A percentile compares a stretch with the other conserved stretches of the same genome.
Conservation (phyloP, 2,329 filamentous ascomycete genomes). For the Fusarium sp. region DNA sequence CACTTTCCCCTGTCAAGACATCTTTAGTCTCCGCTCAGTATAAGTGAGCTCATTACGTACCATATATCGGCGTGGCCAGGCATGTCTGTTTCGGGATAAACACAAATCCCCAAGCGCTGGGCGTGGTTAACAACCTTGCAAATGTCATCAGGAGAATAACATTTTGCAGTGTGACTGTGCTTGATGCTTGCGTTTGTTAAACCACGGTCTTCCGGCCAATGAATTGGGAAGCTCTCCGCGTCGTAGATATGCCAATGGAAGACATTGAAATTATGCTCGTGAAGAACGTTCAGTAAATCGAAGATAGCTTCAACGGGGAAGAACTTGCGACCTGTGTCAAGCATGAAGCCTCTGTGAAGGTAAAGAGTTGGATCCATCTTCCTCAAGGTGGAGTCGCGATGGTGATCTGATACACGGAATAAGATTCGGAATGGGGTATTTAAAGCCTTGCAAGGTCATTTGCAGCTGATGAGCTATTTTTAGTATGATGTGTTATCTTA, state of each 20-base stretch:
- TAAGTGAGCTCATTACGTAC: neutral
- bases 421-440: neutral
- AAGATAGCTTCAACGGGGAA: constrained; percentile 15
- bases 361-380: neutral
- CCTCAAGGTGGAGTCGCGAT: neutral
- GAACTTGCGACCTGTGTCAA: constrained; percentile 18
- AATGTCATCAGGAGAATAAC: neutral
- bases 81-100: constrained; percentile 18
- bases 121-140: neutral
- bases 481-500: neutral
- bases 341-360: constrained; percentile 14
- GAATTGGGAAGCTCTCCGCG: constrained; percentile 13
- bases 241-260: constrained; percentile 28
- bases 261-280: constrained; percentile 21
- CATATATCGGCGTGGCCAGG: constrained; percentile 17
- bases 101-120: neutral
- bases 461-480: neutral
- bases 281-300: neutral
- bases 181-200: constrained; percentile 6
- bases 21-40: neutral
- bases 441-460: neutral
- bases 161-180: neutral
- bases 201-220: neutral
- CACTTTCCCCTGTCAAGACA: neutral
- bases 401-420: neutral